Base-by-base conservation (phyloP, 1,139 yeast genomes). In the Candida neerlandica region DNA sequence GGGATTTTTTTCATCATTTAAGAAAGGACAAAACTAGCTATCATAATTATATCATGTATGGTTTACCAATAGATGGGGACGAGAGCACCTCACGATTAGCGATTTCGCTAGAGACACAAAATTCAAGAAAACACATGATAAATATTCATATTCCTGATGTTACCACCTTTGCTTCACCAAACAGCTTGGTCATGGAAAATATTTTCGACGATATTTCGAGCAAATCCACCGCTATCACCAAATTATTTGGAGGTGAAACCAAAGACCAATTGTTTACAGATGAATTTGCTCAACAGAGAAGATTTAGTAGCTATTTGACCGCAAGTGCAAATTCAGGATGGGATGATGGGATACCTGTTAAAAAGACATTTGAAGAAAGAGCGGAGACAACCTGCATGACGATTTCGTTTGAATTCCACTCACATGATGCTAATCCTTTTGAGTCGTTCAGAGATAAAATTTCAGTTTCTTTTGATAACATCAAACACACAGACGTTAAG, bases 121-220 rank as follows among this genome's bases (percentile, higher is more conserved):
- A 67, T 54, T 55, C 73, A 1, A 57, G 76, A 42, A 63, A 64
- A 49, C 65, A 65, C 50, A 45, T 53, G 15, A 51, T 75, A n/a
- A 71, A 73, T 48, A 51, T 78, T n/a, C 82, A 78, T 54, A 58
- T 78, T 14, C 80, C 80, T 1, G 82, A 77, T 55, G 47, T 75
- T 3, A 66, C 68, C 3, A 61, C 78, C 3, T 61, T 59, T 43
- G 39, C 73, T 2, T 33, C 66, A 2, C 79, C 79, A 0, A 59
- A 55, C 30, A 58, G 67, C 26, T 49, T 55, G 3, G 27, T 63
- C 9, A 21, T 42, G 34, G 40, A 41, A 18, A 14, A 43, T 3
- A 7, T 43, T 4, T 37, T 37, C 14, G 37, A 33, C 5, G 6
- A 14, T n/a, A n/a, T 33, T 19, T 34, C 30, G 7, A 16, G 27